Conservation (phyloP, 257 asterid genomes). For the Perilla frutescens region DNA sequence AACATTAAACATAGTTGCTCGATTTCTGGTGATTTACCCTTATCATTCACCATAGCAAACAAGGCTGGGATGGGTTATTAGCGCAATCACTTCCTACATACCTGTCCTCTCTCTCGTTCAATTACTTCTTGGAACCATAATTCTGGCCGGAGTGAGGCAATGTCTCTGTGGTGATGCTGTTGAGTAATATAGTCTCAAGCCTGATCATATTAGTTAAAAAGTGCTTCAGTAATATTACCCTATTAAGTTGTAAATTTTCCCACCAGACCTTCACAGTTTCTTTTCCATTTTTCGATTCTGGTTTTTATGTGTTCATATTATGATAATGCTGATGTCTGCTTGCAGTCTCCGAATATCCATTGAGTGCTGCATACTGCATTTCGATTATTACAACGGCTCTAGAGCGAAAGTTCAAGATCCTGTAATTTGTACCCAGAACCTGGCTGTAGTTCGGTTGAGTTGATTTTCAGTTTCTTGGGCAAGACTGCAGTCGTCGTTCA, state of each 20-base stretch:
- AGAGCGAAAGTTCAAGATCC: slow-evolving; percentile 77
- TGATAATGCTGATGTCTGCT: slow-evolving; percentile 25
- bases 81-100: too few species aligned
- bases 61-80: too few species aligned
- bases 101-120: too few species aligned
- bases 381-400: slow-evolving; percentile 71
- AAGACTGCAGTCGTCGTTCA: slow-evolving; percentile 23
- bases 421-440: slow-evolving; percentile 41
- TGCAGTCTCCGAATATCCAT: slow-evolving; percentile 87
- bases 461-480: slow-evolving; percentile 6
- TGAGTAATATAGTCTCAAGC: not conserved
- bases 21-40: not conserved
- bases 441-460: not conserved
- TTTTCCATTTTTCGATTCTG: not conserved
- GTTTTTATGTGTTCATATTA: not conserved
- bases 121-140: too few species aligned
- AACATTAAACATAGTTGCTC: not conserved
- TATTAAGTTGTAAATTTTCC: not conserved
- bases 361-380: slow-evolving; percentile 91
- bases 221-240: not conserved
- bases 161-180: not conserved
- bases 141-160: too few species aligned
- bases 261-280: too few species aligned
- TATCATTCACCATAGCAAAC: not conserved
- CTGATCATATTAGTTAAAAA: not conserved